Conservation (phyloP, 208 protist species). For the Strigomonas culicis region DNA sequence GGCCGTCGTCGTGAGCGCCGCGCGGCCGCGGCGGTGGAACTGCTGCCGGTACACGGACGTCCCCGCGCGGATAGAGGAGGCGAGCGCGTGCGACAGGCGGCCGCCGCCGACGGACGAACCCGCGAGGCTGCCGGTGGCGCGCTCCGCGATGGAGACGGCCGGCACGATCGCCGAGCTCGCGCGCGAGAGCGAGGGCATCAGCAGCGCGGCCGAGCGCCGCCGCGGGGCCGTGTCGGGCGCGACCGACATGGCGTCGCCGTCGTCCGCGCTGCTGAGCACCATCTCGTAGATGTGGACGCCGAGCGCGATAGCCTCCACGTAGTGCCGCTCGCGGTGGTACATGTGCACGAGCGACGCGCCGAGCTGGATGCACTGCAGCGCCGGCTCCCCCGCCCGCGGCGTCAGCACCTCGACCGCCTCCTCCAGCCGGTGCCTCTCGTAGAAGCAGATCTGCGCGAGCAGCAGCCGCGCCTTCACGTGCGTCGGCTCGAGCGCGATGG, state of each 20-base stretch:
- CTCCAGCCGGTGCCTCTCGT: slow-evolving; percentile 46
- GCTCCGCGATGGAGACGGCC: slow-evolving; percentile 44
- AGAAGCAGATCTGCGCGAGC: slow-evolving; percentile 65
- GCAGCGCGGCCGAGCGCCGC: slow-evolving; percentile 29
- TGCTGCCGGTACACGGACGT: slow-evolving; percentile 61
- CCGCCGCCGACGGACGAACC: neutral
- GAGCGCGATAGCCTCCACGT: slow-evolving; percentile 74
- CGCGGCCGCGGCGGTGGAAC: slow-evolving; percentile 52
- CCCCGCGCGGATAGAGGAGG: slow-evolving; percentile 69
- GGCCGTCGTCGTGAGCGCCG: slow-evolving; percentile 71
- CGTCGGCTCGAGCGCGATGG: slow-evolving; percentile 52
- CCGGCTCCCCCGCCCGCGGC: slow-evolving; percentile 52
- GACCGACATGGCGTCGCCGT: slow-evolving; percentile 80
- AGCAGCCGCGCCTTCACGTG: slow-evolving; percentile 73
- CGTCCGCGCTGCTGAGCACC: slow-evolving; percentile 71
- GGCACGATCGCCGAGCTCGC: slow-evolving; percentile 87
- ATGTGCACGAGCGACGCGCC: slow-evolving; percentile 66
- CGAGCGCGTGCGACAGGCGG: slow-evolving; percentile 52
- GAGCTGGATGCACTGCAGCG: slow-evolving; percentile 81
- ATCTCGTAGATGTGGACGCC: slow-evolving; percentile 84
- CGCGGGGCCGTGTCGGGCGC: slow-evolving; percentile 42
- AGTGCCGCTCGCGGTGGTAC: slow-evolving; percentile 52
- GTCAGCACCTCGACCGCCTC: slow-evolving; percentile 60
- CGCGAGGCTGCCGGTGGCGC: slow-evolving; percentile 25
- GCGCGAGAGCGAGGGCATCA: slow-evolving; percentile 68